Base-by-base conservation (phyloP, 768 basidiomycete genomes). In the Lactifluus piperatus region DNA sequence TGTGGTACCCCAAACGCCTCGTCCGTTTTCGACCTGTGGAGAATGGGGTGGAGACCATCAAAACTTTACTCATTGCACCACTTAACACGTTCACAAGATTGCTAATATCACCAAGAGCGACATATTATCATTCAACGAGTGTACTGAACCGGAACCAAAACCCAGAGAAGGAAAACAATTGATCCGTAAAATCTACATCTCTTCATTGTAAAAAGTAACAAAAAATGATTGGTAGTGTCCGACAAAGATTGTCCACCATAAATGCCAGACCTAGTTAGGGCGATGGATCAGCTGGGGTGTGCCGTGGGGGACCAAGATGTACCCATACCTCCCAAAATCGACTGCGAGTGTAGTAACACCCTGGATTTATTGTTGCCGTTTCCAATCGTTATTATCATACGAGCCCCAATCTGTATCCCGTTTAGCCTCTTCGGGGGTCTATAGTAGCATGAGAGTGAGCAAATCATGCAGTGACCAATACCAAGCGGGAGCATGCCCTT, bases 321-420 rank as follows among this genome's bases (percentile, higher is more conserved):
- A 7, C 18, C n/a, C 37, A 36, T 18, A 39, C 43, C 58, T 39
- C 24, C 7, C 24, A 10, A 22, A n/a, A n/a, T 30, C 6, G 10
- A 20, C 32, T 1, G 22, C 11, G 34, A 37, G 4, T 37, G 34
- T 39, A 9, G 20, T 7, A 7, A 4, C 24, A 9, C 27, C 5
- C 2, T 24, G 5, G 14, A 41, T 51, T 7, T 6, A 58, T 2
- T 51, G 20, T 0, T 22, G 16, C 14, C 30, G 48, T 24, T 45
- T 56, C 4, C 3, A 36, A 14, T 60, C 43, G 0, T 1, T 0
- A 0, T 36, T 14, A 0, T 0, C 0, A 8, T 0, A 1, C 6
- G 7, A 2, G 10, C 0, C 3, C n/a, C n/a, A n/a, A n/a, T n/a
- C n/a, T n/a, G n/a, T n/a, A 1, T 26, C 6, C 36, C 59, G 54